Base-by-base conservation (phyloP, 1,139 yeast genomes). In the Yamadazyma diospyri region DNA sequence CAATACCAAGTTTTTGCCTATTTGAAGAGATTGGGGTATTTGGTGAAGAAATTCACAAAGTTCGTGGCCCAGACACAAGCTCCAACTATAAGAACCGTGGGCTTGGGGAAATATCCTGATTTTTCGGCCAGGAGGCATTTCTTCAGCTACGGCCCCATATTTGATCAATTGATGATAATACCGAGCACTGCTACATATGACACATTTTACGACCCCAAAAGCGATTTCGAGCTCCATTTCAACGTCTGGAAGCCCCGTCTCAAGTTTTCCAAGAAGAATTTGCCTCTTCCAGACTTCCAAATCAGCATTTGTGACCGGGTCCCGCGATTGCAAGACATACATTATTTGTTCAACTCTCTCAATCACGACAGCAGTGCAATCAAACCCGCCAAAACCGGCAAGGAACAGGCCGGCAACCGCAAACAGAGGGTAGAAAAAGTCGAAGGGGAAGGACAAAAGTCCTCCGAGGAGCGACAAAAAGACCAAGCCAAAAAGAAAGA, bases 161-260 rank as follows among this genome's bases (percentile, higher is more conserved):
- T 64, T 38, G 44, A 51, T 28, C 56, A 70, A 2, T 45, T 75
- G 13, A 49, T 50, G 11, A 43, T 73, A 25, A 51, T 70, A 4
- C 62, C 65, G 3, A 45, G 54, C 31, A 40, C 53, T 21, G n/a
- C n/a, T n/a, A n/a, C n/a, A n/a, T 18, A 18, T 9, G 37, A 45
- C 16, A 47, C 51, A 2, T 47, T 40, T 19, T 40, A 18, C 48
- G 11, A 25, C 2, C 2, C 21, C 5, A 18, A 19, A 4, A 35
- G 40, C 13, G 26, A 41, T 20, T 33, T 37, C 19, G 30, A 41
- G 2, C 50, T 72, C 1, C 58, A 69, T 1, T 88, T 69, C 47
- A 71, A 83, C 47, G 86, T 86, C 1, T 89, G 97, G 97, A 88
- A 85, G 54, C 97, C 97, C 0, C 64, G 71, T 2, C 74, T 81